A percentile compares a stretch with the other conserved stretches of the same genome.
These are phyloP conservation scores for Puccinia brachypodii DNA, from an alignment of 1,284 basidiomycete genomes.

Conservation along the genomic window DNA sequence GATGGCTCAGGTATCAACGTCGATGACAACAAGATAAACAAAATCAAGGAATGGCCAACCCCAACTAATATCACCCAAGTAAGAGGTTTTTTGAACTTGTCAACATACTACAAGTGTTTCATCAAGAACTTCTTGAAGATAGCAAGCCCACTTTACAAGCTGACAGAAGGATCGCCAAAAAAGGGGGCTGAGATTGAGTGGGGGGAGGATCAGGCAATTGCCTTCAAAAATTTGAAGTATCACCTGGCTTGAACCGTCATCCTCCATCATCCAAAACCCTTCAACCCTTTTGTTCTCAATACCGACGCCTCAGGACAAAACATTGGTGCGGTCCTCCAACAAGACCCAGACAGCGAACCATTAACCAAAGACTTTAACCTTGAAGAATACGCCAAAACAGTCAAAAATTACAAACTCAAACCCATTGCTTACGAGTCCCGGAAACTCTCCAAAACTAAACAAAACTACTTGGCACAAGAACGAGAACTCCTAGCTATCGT, in stretches of 20 bases:
- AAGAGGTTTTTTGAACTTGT: slow-evolving; percentile 10
- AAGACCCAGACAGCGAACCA: neutral
- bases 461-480: slow-evolving; percentile 15
- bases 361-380: neutral
- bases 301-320: neutral
- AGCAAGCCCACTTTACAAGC: neutral
- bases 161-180: slow-evolving; percentile 6
- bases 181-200: neutral
- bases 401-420: neutral
- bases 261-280: neutral
- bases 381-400: neutral
- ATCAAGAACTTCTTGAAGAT: neutral
- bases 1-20: neutral
- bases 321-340: slow-evolving; percentile 29
- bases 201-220: neutral
- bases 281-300: neutral
- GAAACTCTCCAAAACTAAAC: slow-evolving; percentile 20
- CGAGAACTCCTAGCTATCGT: slow-evolving; percentile 21
- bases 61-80: slow-evolving; percentile 12
- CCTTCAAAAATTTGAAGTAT: neutral
- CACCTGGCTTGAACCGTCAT: neutral
- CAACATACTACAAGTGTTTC: slow-evolving; percentile 16
- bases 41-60: neutral
- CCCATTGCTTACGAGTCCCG: slow-evolving; percentile 13
- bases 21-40: neutral